Percentiles rank a stretch among this genome's conserved stretches.
Conservation (phyloP, 1,139 yeast genomes). For the Sugiyamaella paludigena region DNA sequence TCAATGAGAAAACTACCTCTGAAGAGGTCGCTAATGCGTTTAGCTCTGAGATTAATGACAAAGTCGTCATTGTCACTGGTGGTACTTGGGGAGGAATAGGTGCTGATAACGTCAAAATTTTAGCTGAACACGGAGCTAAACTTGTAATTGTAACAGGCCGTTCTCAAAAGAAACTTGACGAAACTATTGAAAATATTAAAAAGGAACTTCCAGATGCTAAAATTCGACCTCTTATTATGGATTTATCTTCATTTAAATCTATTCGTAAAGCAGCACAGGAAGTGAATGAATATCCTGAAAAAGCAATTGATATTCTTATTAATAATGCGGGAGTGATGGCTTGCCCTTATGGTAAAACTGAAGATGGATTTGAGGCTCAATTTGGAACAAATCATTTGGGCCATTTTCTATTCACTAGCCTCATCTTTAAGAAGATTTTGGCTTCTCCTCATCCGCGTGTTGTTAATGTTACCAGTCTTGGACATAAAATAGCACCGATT, state of each 20-base stretch:
- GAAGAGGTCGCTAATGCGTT: slow-evolving; percentile 14
- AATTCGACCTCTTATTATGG: slow-evolving; percentile 10
- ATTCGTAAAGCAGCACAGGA: slow-evolving; percentile 13
- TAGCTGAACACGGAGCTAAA: slow-evolving; percentile 37
- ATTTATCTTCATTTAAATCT: slow-evolving; percentile 13
- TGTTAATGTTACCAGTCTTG: slow-evolving; percentile 63
- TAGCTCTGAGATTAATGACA: slow-evolving; percentile 32
- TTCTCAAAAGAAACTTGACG: slow-evolving; percentile 22
- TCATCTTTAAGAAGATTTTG: slow-evolving; percentile 54
- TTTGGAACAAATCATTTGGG: slow-evolving; percentile 72
- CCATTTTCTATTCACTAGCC: slow-evolving; percentile 46
- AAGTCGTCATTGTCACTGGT: slow-evolving; percentile 33
- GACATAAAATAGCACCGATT: slow-evolving; percentile 44
- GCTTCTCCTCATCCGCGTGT: slow-evolving; percentile 58
- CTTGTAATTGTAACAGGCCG: slow-evolving; percentile 35
- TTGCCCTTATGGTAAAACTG: slow-evolving; percentile 58
- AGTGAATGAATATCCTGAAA: slow-evolving; percentile 9
- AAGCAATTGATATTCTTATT: slow-evolving; percentile 48
- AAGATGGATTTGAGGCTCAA: slow-evolving; percentile 67
- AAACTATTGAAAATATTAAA: slow-evolving; percentile 19
- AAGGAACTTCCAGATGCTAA: slow-evolving; percentile 11
- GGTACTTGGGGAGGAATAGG: slow-evolving; percentile 30
- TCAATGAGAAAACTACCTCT: slow-evolving; percentile 10
- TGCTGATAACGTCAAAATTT: slow-evolving; percentile 21
- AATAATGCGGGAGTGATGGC: slow-evolving; percentile 81